Evolutionary conservation across 441 rosid genomes (phyloP).

Genomic region (Gossypium davidsonii): DNA sequence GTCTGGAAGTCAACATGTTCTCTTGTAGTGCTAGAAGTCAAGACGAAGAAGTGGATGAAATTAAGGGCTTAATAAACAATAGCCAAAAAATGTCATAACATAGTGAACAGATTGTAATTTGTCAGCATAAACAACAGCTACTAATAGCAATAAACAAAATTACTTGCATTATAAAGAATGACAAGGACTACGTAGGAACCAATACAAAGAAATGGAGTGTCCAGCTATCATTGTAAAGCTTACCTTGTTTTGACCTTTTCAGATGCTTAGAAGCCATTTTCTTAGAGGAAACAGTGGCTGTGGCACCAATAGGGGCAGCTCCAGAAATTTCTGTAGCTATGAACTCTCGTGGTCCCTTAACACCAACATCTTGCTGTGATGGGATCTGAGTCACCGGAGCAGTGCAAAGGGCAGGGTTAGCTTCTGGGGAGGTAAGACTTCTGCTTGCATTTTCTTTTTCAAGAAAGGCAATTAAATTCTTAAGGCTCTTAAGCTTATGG

Average conservation of each 20-base stretch:
- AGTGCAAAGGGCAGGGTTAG: neutral
- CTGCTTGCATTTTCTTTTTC: neutral
- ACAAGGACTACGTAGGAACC: neutral
- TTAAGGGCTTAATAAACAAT: neutral
- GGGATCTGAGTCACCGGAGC: neutral
- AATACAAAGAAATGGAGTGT: neutral
- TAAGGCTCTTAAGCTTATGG: constrained; percentile 4
- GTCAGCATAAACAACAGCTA: neutral
- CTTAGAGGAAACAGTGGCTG: neutral
- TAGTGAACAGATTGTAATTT: neutral
- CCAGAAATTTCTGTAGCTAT: neutral
- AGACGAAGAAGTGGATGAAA: neutral
- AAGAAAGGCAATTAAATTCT: neutral
- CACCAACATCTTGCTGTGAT: neutral
- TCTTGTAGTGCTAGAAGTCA: neutral
- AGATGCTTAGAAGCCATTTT: neutral
- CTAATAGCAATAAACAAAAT: neutral
- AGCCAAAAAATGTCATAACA: neutral
- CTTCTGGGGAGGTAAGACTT: neutral
- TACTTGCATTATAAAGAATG: neutral
- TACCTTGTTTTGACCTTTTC: neutral
- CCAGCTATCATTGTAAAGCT: neutral
- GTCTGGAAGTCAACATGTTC: neutral
- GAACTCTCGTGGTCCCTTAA: neutral
- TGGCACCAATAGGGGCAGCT: neutral